Evolutionary conservation across 2,329 filamentous ascomycete genomes (phyloP), one percentile per base, ranked within the genome.

Genomic region (Alternaria dauci): DNA sequence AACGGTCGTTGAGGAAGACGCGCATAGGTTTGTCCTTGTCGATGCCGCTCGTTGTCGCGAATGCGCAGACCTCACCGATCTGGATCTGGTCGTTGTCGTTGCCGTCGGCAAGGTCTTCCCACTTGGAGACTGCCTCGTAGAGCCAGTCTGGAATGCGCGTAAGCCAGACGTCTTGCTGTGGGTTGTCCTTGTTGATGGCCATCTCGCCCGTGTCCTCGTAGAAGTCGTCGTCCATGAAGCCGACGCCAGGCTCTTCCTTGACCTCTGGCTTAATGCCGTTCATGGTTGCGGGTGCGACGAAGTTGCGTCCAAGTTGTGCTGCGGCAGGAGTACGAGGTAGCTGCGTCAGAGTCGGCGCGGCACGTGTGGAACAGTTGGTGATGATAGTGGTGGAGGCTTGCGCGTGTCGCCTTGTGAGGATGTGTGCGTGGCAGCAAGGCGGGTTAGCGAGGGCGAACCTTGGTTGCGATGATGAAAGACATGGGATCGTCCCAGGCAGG

Each of bases 1-100:
- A 83, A 52, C 88, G 84, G 23, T 84, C 84, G 71, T 85, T 83
- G 43, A 97, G 84, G 63, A 93, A 86, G 81, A 89, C 76, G 68
- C 85, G 85, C 74, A 96, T 91, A 76, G 89, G 72, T 50, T 67
- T 64, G 26, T 65, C 61, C 51, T 72, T 70, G 55, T 68, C 67
- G 52, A 76, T 71, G n/a, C 68, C 66, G 23, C 69, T 63, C n/a
- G 66, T 71, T 41, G 63, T 71, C 38, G 66, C 61, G 51, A 78
- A 70, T 16, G 66, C 71, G 41, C 74, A 54, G 1, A 80, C 63
- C 20, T 78, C 72, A 23, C 79, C 79, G 41, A 80, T 74, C 46
- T 74, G 67, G 26, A 81, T 74, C 59, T 77, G 67, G 14, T 80
- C 78, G 50, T 79, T 72, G 60, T 78, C 76, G 58, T 72, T 72